Percentiles rank a stretch among this genome's conserved stretches.
These are phyloP conservation scores for Fusarium sp. DNA, from an alignment of 2,329 filamentous ascomycete genomes.

Conservation along the genomic window DNA sequence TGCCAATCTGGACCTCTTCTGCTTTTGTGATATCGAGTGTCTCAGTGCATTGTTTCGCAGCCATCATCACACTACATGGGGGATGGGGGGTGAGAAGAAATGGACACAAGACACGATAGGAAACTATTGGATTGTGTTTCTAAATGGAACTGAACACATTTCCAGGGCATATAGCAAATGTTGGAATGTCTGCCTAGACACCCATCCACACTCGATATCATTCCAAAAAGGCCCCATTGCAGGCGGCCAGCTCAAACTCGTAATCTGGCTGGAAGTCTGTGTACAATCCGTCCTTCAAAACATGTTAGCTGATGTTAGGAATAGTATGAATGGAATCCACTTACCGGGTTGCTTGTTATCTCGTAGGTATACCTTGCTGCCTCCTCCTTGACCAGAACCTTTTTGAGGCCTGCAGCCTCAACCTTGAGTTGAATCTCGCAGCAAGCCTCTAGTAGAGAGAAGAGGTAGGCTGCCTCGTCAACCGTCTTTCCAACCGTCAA, in stretches of 20 bases:
- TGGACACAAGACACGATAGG: not conserved
- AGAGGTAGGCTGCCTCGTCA: slow-evolving; percentile 77
- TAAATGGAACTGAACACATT: not conserved
- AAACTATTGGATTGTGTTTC: not conserved
- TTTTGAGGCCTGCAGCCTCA: not conserved
- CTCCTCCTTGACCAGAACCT: not conserved
- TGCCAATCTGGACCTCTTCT: not conserved
- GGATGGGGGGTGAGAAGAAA: not conserved
- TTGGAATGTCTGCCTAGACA: not conserved
- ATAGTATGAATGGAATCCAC: not conserved
- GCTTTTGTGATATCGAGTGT: too few species aligned
- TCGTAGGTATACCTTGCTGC: not conserved
- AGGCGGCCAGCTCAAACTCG: not conserved
- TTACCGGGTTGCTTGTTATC: not conserved
- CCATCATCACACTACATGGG: not conserved
- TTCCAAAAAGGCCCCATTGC: not conserved
- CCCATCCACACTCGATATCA: not conserved
- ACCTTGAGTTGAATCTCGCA: not conserved
- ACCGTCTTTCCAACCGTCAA: slow-evolving; percentile 74
- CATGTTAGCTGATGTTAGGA: not conserved
- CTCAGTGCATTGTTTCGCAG: too few species aligned
- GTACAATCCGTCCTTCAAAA: not conserved
- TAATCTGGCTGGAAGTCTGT: not conserved
- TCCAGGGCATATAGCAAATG: not conserved
- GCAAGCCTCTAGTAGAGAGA: slow-evolving; percentile 50